Evolutionary conservation across 768 basidiomycete species (phyloP), one percentile per base, ranked within the genome.

Genomic region (Leucosporidium scottii): DNA sequence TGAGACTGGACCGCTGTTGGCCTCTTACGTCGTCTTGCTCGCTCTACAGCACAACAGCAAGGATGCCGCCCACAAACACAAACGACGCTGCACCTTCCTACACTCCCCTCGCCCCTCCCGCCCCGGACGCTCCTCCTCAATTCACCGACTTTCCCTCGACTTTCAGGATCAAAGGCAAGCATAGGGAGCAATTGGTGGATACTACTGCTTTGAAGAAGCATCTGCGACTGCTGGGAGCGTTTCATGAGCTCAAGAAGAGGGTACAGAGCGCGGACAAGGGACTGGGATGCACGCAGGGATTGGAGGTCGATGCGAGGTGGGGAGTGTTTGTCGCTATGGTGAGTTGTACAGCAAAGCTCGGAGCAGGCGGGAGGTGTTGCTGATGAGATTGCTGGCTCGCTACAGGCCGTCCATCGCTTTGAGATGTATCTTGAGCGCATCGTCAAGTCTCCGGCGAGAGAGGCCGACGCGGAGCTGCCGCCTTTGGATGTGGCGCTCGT

Each of bases 401-500:
- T 44, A 13, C 39, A 44, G 39, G 68, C 74, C 7, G 71, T 74
- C 30, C 36, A 62, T 9, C 61, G 67, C 4, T 55, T 63, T 44
- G 67, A 59, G 51, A 15, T 31, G 27, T 47, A 31, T 23, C 17
- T 59, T 20, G 23, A 21, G 3, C n/a, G 0, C 30, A 20, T 13
- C 39, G 30, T 36, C 20, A 20, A 8, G 30, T 2, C 12, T 2
- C 21, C 2, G 15, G 34, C 12, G n/a, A 7, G 8, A 7, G 2
- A n/a, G 3, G 18, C 3, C 20, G n/a, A n/a, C 21, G n/a, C 62
- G 6, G 48, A 51, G 15, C n/a, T 64, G 10, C 71, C 71, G 4
- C 74, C 74, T 9, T 34, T 74, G 9, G 74, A 75, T 36, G 73
- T 74, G 15, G 39, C 62, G 2, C 65, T 74, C 58, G 63, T 71